These are phyloP conservation scores for Nakazawaea sp. DNA, from an alignment of 805 yeast species.

Conservation along the genomic window DNA sequence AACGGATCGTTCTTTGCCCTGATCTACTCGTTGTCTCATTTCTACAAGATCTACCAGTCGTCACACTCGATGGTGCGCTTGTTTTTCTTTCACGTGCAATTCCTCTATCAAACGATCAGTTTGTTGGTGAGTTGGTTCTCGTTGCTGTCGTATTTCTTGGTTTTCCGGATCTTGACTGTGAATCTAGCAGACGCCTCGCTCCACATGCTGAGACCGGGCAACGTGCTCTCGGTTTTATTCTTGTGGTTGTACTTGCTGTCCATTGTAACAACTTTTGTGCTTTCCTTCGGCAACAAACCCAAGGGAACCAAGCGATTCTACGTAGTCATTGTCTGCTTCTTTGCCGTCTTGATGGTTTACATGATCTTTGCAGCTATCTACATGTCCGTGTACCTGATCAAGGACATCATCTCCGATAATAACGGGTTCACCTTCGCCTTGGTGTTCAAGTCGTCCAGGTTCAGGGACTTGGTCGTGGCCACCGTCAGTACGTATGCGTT, in stretches of 20 bases:
- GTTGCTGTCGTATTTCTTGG: constrained; percentile 81
- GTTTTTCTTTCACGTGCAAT: constrained; percentile 67
- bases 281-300: constrained; percentile 92
- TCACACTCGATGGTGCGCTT: constrained; percentile 68
- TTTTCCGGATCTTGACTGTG: constrained; percentile 79
- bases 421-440: constrained; percentile 30
- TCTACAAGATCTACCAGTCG: constrained; percentile 69
- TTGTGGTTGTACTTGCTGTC: constrained; percentile 83
- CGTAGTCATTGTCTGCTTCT: constrained; percentile 63
- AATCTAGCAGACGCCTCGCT: constrained; percentile 56
- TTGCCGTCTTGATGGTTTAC: constrained; percentile 84
- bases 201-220: constrained; percentile 47
- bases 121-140: constrained; percentile 90
- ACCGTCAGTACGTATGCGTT: constrained; percentile 77
- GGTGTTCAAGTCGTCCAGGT: constrained; percentile 60
- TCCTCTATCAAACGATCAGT: constrained; percentile 67
- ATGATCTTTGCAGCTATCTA: constrained; percentile 83
- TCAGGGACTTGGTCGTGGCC: constrained; percentile 85
- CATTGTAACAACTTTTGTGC: constrained; percentile 76
- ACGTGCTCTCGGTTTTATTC: constrained; percentile 68
- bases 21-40: constrained; percentile 75
- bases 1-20: constrained; percentile 97
- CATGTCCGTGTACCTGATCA: constrained; percentile 59
- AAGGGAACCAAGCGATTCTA: constrained; percentile 82
- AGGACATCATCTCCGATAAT: constrained; percentile 29